Percentiles rank a stretch among this genome's conserved stretches.
phyloP scores from a whole-genome alignment of 2,329 filamentous ascomycete species.

The Penicillium italicum region DNA sequence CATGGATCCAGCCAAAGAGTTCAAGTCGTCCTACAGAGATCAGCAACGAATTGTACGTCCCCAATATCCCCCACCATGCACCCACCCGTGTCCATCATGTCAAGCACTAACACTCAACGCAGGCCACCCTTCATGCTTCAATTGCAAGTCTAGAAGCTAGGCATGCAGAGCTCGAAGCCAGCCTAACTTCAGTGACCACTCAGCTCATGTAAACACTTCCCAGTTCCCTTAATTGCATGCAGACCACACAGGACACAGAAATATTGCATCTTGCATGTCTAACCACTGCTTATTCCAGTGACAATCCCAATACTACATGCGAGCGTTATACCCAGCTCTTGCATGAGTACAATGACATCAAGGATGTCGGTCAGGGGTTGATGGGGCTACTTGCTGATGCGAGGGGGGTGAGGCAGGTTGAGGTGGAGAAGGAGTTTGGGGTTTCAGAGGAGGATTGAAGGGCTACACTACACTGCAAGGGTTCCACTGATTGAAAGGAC shows the following conservation, averaged over 20 bases:
- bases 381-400: constrained; percentile 66
- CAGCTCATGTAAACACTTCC: constrained; percentile 35
- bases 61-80: neutral
- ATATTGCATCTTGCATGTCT: neutral
- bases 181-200: constrained; percentile 32
- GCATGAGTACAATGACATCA: constrained; percentile 68
- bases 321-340: constrained; percentile 62
- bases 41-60: constrained; percentile 20
- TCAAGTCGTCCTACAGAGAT: neutral
- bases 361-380: constrained; percentile 63
- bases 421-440: constrained; percentile 42
- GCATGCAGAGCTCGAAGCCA: constrained; percentile 38
- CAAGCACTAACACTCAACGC: neutral
- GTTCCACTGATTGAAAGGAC: neutral
- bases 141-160: constrained; percentile 46
- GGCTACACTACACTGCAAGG: neutral
- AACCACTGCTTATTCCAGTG: constrained; percentile 12
- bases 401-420: constrained; percentile 53
- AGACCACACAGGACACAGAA: neutral
- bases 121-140: constrained; percentile 25
- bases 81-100: neutral
- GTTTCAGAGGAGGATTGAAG: constrained; percentile 36
- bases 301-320: constrained; percentile 52
- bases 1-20: neutral
- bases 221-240: neutral